phyloP scores from a whole-genome alignment of 192 early-diverging fungal genomes.

The Entomortierella parvispora region DNA sequence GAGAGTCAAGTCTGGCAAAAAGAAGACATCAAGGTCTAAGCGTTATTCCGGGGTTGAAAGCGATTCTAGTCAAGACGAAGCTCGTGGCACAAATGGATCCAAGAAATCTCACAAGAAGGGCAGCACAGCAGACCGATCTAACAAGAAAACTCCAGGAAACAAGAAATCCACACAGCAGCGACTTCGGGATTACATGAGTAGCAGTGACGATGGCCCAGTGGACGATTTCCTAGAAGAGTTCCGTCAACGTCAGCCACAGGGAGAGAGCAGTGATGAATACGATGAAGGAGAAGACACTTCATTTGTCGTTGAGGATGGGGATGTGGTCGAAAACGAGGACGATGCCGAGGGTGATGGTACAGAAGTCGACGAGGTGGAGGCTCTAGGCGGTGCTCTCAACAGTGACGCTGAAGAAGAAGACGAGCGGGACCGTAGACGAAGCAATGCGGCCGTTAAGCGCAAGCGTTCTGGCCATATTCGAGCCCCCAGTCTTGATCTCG shows the following conservation, averaged over 20 bases:
- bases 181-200: slow-evolving; percentile 61
- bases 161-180: slow-evolving; percentile 43
- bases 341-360: slow-evolving; percentile 10
- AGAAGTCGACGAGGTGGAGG: slow-evolving; percentile 29
- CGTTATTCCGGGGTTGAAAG: slow-evolving; percentile 21
- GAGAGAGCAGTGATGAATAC: slow-evolving; percentile 34
- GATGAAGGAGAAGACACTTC: slow-evolving; percentile 28
- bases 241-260: slow-evolving; percentile 49
- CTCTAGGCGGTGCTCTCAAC: slow-evolving; percentile 4
- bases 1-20: neutral
- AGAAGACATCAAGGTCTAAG: slow-evolving; percentile 5
- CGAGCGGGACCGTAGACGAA: slow-evolving; percentile 1
- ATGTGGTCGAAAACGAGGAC: slow-evolving; percentile 38
- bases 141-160: slow-evolving; percentile 8
- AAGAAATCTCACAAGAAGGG: slow-evolving; percentile 21
- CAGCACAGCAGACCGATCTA: neutral
- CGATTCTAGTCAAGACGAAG: slow-evolving; percentile 40
- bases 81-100: slow-evolving; percentile 17
- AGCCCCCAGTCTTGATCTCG: neutral
- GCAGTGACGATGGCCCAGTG: slow-evolving; percentile 54
- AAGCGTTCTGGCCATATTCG: neutral
- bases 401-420: slow-evolving; percentile 24
- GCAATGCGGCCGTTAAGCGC: slow-evolving; percentile 8
- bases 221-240: slow-evolving; percentile 61
- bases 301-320: slow-evolving; percentile 48